A percentile compares a stretch with the other conserved stretches of the same genome.
phyloP scores from a whole-genome alignment of 139 green algal species.

The Ostreobium quekettii region DNA sequence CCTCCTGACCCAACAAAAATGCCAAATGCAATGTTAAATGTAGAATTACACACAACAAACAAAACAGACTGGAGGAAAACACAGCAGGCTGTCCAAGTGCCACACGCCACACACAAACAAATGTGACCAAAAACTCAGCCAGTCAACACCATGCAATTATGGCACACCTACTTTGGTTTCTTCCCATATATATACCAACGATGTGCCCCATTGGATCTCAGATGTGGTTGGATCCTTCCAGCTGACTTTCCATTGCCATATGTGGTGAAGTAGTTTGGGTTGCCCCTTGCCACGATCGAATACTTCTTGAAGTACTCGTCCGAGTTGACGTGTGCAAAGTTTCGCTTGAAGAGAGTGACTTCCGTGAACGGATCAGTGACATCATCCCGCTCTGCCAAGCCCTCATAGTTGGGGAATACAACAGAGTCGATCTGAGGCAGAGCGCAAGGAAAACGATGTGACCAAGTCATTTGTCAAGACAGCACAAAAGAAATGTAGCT shows the following conservation, averaged over 20 bases:
- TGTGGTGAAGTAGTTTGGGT: slow-evolving; percentile 80
- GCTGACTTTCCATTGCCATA: slow-evolving; percentile 72
- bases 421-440: slow-evolving; percentile 68
- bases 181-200: slow-evolving; percentile 64
- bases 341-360: slow-evolving; percentile 77
- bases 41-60: no score
- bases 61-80: no score
- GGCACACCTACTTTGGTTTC: slow-evolving; percentile 27
- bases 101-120: no score
- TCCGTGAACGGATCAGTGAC: slow-evolving; percentile 60
- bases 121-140: no score
- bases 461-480: no score
- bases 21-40: no score
- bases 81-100: no score
- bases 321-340: slow-evolving; percentile 59
- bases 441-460: no score
- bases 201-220: slow-evolving; percentile 72
- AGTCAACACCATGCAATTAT: background rate
- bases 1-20: no score
- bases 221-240: slow-evolving; percentile 42
- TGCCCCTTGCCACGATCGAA: slow-evolving; percentile 47
- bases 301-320: slow-evolving; percentile 64
- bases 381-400: slow-evolving; percentile 45
- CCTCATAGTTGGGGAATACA: slow-evolving; percentile 79
- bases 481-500: no score